These are phyloP conservation scores for Alternaria burnsii DNA, from an alignment of 2,329 filamentous ascomycete species.

Conservation along the genomic window DNA sequence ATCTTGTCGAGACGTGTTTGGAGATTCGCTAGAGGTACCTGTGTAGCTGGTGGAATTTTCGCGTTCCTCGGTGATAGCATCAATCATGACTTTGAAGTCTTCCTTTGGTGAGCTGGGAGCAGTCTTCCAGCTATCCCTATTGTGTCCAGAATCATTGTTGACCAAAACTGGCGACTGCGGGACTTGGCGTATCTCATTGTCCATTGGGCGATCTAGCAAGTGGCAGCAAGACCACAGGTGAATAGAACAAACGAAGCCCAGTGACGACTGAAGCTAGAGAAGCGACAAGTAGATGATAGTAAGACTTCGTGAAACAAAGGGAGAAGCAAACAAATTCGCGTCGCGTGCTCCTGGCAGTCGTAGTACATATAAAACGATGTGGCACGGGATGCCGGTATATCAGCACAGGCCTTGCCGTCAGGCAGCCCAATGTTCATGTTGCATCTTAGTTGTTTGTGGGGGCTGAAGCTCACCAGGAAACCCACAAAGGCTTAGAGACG, in stretches of 20 bases:
- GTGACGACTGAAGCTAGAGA: not conserved
- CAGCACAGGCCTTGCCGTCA: constrained; percentile 8
- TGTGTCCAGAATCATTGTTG: not conserved
- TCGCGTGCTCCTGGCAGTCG: constrained; percentile 13
- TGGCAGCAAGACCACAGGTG: not conserved
- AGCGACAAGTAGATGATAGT: not conserved
- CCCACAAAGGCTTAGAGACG: not conserved
- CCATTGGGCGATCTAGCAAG: not conserved
- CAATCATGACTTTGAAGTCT: constrained; percentile 11
- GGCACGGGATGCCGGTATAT: constrained; percentile 2
- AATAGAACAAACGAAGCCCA: not conserved
- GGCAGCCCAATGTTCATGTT: constrained; percentile 14
- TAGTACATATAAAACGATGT: constrained; percentile 5
- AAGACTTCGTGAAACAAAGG: not conserved
- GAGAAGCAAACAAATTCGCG: not conserved
- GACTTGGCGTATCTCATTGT: constrained; percentile 6
- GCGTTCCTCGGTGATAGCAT: constrained; percentile 6
- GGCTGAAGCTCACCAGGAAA: constrained; percentile 1
- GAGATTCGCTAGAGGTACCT: not conserved
- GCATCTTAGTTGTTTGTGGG: constrained; percentile 4
- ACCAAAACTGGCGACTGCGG: not conserved
- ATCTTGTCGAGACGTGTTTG: not conserved
- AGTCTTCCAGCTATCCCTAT: not conserved
- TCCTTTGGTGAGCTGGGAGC: constrained; percentile 10
- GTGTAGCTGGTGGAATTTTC: not conserved